Conservation (phyloP, 2,329 filamentous ascomycete genomes). For the Dryadomyces sulphureus region DNA sequence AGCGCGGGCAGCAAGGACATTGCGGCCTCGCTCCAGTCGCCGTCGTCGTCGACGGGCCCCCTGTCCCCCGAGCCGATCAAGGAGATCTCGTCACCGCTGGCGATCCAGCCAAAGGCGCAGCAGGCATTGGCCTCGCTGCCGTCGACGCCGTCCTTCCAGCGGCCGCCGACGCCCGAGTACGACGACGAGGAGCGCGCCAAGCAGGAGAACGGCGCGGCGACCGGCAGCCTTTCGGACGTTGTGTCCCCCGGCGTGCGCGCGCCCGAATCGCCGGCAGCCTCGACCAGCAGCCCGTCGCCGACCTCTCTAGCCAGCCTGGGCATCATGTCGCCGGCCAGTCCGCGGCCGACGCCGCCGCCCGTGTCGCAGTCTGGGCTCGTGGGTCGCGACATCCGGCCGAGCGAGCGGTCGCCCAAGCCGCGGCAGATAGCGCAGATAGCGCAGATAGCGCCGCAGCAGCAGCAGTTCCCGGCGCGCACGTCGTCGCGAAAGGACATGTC, state of each 20-base stretch:
- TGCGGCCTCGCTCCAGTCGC: not conserved
- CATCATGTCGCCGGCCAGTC: not conserved
- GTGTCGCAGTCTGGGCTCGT: not conserved
- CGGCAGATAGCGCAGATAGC: not conserved
- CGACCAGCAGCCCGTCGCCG: too few species aligned
- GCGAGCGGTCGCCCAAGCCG: constrained; percentile 4
- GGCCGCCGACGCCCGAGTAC: constrained; percentile 35
- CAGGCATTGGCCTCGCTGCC: not conserved
- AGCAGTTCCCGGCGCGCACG: constrained; percentile 17
- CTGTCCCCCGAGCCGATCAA: not conserved
- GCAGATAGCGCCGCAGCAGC: not conserved
- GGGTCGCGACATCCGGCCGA: constrained; percentile 10
- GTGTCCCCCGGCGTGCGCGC: too few species aligned
- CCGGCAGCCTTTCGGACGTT: not conserved
- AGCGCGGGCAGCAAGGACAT: not conserved
- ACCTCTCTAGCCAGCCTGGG: not conserved
- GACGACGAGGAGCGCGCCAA: constrained; percentile 22
- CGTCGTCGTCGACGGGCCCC: not conserved
- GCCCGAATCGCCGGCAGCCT: too few species aligned
- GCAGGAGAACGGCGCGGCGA: constrained; percentile 12
- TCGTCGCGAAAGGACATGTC: constrained; percentile 13
- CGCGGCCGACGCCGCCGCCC: not conserved
- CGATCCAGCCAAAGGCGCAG: not conserved
- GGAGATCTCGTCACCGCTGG: not conserved
- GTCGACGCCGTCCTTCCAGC: constrained; percentile 13